phyloP scores from a whole-genome alignment of 176 grass and related monocot species.

The Rhynchospora breviuscula region DNA sequence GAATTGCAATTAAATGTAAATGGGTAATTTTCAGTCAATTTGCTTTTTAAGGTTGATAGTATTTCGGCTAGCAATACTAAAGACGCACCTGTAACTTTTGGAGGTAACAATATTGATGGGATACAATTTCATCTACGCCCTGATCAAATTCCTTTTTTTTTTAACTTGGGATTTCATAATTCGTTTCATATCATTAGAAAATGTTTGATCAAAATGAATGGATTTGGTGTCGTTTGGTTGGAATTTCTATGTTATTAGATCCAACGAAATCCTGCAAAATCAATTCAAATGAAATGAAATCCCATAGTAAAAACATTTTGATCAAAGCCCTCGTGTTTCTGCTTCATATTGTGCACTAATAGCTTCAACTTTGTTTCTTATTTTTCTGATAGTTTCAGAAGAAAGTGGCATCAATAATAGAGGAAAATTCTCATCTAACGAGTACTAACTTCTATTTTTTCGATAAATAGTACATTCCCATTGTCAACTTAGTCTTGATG shows the following conservation, averaged over 20 bases:
- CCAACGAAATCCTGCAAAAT: too few relatives aligned
- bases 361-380: background rate
- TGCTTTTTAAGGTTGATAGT: constrained; percentile 22
- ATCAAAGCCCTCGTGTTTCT: too few relatives aligned
- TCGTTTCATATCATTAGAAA: too few relatives aligned
- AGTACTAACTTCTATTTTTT: constrained; percentile 46
- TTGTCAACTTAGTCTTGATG: background rate
- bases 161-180: too few relatives aligned
- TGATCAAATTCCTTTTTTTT: too few relatives aligned
- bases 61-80: background rate
- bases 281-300: too few relatives aligned
- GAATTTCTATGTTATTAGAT: too few relatives aligned
- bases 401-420: constrained; percentile 24
- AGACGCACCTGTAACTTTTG: background rate
- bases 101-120: constrained; percentile 20
- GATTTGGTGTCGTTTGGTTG: too few relatives aligned
- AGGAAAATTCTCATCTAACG: constrained; percentile 55
- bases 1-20: background rate
- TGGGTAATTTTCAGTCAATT: background rate
- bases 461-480: background rate
- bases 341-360: background rate
- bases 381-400: constrained; percentile 29
- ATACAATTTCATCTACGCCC: background rate
- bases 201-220: too few relatives aligned
- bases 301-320: too few relatives aligned